phyloP scores from a whole-genome alignment of 495 filamentous ascomycete genomes.

The Podospora australis region DNA sequence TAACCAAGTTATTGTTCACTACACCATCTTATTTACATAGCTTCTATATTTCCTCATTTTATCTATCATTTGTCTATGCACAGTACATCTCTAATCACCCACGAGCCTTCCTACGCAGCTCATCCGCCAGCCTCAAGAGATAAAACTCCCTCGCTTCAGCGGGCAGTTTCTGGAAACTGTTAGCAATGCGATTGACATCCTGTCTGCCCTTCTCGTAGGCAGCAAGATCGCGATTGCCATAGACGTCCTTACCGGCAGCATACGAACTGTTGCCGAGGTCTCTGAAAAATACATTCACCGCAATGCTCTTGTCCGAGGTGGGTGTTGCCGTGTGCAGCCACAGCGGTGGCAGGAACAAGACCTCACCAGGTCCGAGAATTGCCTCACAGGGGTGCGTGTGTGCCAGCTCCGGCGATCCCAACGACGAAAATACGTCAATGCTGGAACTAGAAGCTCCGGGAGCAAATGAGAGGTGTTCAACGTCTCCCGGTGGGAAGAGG shows the following conservation, averaged over 20 bases:
- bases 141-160: conserved; percentile 66
- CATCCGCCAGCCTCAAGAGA: conserved; percentile 63
- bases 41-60: background rate
- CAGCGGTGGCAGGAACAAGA: conserved; percentile 72
- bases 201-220: conserved; percentile 75
- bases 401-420: conserved; percentile 33
- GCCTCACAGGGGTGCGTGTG: conserved; percentile 61
- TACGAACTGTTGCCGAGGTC: conserved; percentile 58
- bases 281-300: conserved; percentile 81
- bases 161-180: conserved; percentile 61
- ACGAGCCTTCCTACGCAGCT: conserved; percentile 41
- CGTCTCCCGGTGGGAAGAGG: conserved; percentile 73
- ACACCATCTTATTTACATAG: too few relatives aligned
- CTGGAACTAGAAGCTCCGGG: conserved; percentile 76
- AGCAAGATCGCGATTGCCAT: conserved; percentile 79
- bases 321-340: conserved; percentile 80
- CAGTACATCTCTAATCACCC: too few relatives aligned
- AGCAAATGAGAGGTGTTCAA: conserved; percentile 59
- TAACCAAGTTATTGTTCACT: too few relatives aligned
- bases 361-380: conserved; percentile 59
- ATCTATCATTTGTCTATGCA: background rate
- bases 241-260: conserved; percentile 72
- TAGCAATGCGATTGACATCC: conserved; percentile 61
- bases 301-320: conserved; percentile 56
- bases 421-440: conserved; percentile 54